Base-by-base conservation (phyloP, 768 basidiomycete species). In the Boletales sp. region DNA sequence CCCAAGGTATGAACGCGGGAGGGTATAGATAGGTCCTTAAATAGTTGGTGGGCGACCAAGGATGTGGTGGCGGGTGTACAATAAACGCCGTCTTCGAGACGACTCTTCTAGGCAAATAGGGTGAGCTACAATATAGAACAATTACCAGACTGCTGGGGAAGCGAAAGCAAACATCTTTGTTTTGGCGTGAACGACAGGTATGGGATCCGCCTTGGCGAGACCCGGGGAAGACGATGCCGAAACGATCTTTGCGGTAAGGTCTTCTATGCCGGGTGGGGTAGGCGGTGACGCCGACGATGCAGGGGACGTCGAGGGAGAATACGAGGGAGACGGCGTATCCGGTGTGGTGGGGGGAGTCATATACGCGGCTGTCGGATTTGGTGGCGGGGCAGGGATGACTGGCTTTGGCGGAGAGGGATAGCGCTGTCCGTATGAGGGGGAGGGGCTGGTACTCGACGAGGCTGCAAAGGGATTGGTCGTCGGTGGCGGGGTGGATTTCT, bases 81-180 rank as follows among this genome's bases (percentile, higher is more conserved):
- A 59, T 64, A 55, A 2, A 2, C 1, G 15, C 48, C 62, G 60
- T 62, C 66, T 35, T 69, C 68, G 48, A 69, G 66, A 66, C 62
- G 61, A 46, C 15, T 13, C 27, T 19, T 65, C 62, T 65, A 59
- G 50, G 32, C 47, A 56, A 51, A 57, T 67, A 45, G 53, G 31
- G 47, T 5, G 52, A 51, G 43, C 45, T 52, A 64, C 61, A 60
- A 56, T 55, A 60, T 21, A 35, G 41, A 1, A 10, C 17, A 4
- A 61, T 73, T 75, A 86, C 84, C 84, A 86, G 17, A 74, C 72
- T 2, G 83, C 72, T 0, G 82, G 81, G 2, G 77, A 69, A 11
- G 84, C 84, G 52, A 79, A 77, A 0, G 84, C 82, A 39, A 83
- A 86, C 75, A 83, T 83, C 63, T 82, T 80, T 7, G 64, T 61